phyloP scores from a whole-genome alignment of 768 basidiomycete genomes.

The Terana coerulea region DNA sequence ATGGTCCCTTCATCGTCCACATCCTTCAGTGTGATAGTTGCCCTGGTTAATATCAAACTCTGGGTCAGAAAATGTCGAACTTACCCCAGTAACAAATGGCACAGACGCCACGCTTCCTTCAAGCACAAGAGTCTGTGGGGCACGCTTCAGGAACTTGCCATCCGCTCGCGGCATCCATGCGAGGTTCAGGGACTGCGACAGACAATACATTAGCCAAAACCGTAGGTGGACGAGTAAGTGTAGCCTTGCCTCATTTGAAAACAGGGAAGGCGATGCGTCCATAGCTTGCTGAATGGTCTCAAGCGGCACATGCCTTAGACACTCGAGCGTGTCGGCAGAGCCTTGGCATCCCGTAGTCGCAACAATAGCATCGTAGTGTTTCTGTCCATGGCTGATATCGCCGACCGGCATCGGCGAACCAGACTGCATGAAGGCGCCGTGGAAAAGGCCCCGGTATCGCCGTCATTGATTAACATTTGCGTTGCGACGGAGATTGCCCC shows the following conservation, averaged over 20 bases:
- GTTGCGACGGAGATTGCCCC: constrained; percentile 33
- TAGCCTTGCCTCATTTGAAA: constrained; percentile 19
- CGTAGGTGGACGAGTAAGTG: neutral
- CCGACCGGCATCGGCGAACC: constrained; percentile 16
- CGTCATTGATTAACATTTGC: constrained; percentile 24
- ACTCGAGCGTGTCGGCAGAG: constrained; percentile 35
- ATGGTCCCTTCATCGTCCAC: constrained; percentile 56
- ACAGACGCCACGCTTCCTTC: constrained; percentile 44
- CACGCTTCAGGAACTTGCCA: constrained; percentile 42
- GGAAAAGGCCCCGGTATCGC: constrained; percentile 23
- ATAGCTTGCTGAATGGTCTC: constrained; percentile 28
- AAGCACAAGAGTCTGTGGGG: constrained; percentile 36
- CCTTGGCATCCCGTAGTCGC: constrained; percentile 32
- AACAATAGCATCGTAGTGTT: constrained; percentile 40
- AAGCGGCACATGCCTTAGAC: constrained; percentile 38
- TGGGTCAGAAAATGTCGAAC: neutral
- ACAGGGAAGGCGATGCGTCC: constrained; percentile 28
- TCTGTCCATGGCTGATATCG: constrained; percentile 26
- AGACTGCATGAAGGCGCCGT: constrained; percentile 35
- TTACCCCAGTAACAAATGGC: constrained; percentile 42
- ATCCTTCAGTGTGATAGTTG: neutral
- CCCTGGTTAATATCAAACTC: neutral
- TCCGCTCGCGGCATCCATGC: constrained; percentile 49
- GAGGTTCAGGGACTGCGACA: constrained; percentile 21
- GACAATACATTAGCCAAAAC: neutral